phyloP scores from a whole-genome alignment of 139 green algal species.

The Yamagishiella unicocca region DNA sequence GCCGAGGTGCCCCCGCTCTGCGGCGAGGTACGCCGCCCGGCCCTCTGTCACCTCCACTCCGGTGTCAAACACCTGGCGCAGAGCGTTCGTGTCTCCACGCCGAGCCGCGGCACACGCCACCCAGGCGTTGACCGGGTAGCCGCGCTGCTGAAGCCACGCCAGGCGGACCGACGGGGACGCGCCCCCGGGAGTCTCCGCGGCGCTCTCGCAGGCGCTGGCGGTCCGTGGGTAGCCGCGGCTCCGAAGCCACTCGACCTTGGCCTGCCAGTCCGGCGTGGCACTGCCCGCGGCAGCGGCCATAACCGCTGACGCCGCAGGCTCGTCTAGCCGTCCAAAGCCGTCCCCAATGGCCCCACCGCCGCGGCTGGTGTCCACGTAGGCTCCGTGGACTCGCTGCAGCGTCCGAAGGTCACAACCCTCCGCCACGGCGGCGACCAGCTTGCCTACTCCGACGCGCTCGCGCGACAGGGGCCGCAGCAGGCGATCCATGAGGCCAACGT shows the following conservation, averaged over 20 bases:
- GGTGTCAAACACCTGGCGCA: background rate
- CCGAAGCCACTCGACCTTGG: conserved; percentile 1
- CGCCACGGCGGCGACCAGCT: conserved; percentile 4
- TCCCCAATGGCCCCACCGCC: background rate
- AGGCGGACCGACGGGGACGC: background rate
- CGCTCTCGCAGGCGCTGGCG: background rate
- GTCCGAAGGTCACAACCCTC: conserved; percentile 1
- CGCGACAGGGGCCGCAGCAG: background rate
- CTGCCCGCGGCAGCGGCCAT: conserved; percentile 13
- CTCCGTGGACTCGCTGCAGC: background rate
- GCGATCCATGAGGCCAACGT: background rate
- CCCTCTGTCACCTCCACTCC: background rate
- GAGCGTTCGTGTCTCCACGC: background rate
- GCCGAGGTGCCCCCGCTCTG: background rate
- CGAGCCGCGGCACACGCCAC: background rate
- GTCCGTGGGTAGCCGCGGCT: background rate
- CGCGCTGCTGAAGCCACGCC: background rate
- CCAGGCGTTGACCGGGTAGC: background rate
- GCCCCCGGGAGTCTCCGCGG: background rate
- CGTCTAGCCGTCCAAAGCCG: background rate
- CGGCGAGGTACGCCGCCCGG: background rate
- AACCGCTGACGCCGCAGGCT: background rate
- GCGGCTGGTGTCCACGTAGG: background rate
- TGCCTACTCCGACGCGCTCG: background rate
- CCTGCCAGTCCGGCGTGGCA: background rate